These are phyloP conservation scores for Tolypocladium ophioglossoides DNA, from an alignment of 2,329 filamentous ascomycete genomes.

Conservation along the genomic window DNA sequence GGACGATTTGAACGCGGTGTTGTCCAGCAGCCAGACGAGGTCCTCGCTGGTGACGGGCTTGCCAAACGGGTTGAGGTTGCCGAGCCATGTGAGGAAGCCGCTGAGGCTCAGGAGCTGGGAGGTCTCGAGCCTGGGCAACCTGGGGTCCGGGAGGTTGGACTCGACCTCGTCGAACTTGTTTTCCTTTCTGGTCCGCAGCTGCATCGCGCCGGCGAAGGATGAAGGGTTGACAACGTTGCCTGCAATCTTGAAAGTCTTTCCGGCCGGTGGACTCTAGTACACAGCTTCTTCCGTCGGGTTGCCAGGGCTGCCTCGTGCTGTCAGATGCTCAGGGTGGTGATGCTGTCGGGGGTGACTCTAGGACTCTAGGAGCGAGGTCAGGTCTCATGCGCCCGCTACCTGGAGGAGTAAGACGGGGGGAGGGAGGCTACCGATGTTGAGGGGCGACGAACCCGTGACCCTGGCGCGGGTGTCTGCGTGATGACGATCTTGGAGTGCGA, in stretches of 20 bases:
- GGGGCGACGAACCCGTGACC: background rate
- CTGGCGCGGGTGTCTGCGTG: background rate
- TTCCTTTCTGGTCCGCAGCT: constrained; percentile 36
- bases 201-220: constrained; percentile 31
- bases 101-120: constrained; percentile 14
- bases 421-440: background rate
- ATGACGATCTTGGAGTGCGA: background rate
- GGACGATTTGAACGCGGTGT: constrained; percentile 61
- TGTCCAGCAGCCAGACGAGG: constrained; percentile 82
- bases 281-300: constrained; percentile 12
- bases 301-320: background rate
- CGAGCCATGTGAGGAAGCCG: constrained; percentile 38
- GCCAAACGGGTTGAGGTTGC: constrained; percentile 45
- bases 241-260: background rate
- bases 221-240: constrained; percentile 12
- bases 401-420: background rate
- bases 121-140: background rate
- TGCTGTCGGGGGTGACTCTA: background rate
- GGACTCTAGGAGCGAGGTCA: background rate
- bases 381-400: background rate
- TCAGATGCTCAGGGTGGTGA: background rate
- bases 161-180: constrained; percentile 40
- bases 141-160: constrained; percentile 26
- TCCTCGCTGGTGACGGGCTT: constrained; percentile 53
- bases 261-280: background rate